These are phyloP conservation scores for Penicillium sclerotigenum DNA, from an alignment of 2,329 filamentous ascomycete genomes.

Conservation along the genomic window DNA sequence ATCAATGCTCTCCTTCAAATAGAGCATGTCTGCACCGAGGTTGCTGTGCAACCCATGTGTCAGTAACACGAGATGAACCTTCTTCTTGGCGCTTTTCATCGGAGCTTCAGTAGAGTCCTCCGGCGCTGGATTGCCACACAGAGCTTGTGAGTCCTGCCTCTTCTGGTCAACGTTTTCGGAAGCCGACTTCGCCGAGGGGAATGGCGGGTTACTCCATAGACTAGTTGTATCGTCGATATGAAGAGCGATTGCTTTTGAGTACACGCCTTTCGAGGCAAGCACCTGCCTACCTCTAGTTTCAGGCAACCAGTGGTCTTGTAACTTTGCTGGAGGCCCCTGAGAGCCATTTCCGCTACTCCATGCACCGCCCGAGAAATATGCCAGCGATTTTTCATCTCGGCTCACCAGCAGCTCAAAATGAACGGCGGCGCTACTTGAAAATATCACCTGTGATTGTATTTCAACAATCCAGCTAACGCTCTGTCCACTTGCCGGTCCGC, in stretches of 20 bases:
- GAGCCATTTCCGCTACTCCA: constrained; percentile 47
- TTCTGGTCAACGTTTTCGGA: constrained; percentile 37
- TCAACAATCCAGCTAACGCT: constrained; percentile 86
- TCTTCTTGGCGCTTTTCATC: constrained; percentile 33
- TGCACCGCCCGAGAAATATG: constrained; percentile 59
- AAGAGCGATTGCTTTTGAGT: constrained; percentile 73
- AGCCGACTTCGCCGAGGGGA: constrained; percentile 56
- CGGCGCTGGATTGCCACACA: constrained; percentile 9
- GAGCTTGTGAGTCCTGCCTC: constrained; percentile 18
- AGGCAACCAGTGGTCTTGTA: constrained; percentile 73
- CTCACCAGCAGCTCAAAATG: constrained; percentile 84
- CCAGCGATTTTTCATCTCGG: constrained; percentile 78
- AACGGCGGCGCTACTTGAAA: constrained; percentile 83
- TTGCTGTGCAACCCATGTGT: constrained; percentile 97
- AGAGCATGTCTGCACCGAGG: constrained; percentile 92
- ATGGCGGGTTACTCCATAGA: constrained; percentile 85
- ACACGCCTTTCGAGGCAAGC: constrained; percentile 70
- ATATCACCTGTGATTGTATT: constrained; percentile 87
- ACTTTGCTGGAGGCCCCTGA: constrained; percentile 65
- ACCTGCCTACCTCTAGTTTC: constrained; percentile 53
- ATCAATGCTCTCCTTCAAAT: constrained; percentile 95
- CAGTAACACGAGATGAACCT: constrained; percentile 81
- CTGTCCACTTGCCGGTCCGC: constrained; percentile 40
- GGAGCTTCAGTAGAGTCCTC: constrained; percentile 6
- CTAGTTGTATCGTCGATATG: constrained; percentile 83